Evolutionary conservation across 2,329 filamentous ascomycete species (phyloP).

Genomic region (Tolypocladium pustulatum): DNA sequence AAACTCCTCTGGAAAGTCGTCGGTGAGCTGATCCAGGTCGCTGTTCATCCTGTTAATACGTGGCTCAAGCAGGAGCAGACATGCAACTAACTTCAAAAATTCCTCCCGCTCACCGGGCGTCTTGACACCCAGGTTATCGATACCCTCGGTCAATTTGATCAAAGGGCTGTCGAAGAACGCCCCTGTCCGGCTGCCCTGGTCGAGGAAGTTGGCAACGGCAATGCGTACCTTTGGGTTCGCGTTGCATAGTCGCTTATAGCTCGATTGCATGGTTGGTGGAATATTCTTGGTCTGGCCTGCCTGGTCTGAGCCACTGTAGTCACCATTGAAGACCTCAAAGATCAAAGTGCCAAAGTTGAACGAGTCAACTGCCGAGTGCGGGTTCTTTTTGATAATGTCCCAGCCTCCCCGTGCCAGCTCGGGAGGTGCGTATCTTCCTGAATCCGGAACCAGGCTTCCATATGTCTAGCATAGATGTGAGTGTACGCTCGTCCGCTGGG

Average conservation of each 20-base stretch:
- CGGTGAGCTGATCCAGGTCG: conserved; percentile 74
- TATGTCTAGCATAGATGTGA: conserved; percentile 48
- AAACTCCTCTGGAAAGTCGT: conserved; percentile 95
- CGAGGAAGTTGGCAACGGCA: conserved; percentile 75
- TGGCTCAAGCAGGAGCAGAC: conserved; percentile 10
- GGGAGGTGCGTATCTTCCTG: conserved; percentile 73
- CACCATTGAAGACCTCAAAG: conserved; percentile 85
- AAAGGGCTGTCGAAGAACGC: conserved; percentile 89
- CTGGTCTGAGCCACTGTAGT: conserved; percentile 66
- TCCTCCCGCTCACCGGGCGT: conserved; percentile 71
- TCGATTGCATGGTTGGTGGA: conserved; percentile 78
- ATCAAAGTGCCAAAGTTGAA: conserved; percentile 79
- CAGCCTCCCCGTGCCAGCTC: conserved; percentile 83
- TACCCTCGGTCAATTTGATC: conserved; percentile 84
- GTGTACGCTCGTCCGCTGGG: not conserved
- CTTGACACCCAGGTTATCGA: conserved; percentile 88
- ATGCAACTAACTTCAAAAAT: conserved; percentile 55
- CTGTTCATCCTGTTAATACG: conserved; percentile 27
- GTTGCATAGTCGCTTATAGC: conserved; percentile 82
- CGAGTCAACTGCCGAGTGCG: conserved; percentile 72
- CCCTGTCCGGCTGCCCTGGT: conserved; percentile 72
- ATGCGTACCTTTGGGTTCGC: conserved; percentile 82
- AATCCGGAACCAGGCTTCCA: conserved; percentile 78
- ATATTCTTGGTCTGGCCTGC: conserved; percentile 77
- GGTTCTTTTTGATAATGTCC: conserved; percentile 78